These are phyloP conservation scores for Phlyctochytrium arcticum DNA, from an alignment of 192 early-diverging fungal species.

Conservation along the genomic window DNA sequence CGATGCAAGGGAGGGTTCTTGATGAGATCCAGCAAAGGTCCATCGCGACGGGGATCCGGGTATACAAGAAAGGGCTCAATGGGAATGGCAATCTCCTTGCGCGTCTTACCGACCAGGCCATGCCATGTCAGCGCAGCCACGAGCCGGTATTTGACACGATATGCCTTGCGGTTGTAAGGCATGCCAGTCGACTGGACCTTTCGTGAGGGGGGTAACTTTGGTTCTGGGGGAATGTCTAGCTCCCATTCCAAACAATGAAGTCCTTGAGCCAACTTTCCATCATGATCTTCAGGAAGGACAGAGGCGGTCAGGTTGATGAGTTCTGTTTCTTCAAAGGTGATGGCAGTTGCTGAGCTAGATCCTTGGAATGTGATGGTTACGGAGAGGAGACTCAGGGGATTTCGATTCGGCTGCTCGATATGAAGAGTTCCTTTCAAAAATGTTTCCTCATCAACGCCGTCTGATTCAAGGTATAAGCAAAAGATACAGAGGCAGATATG, in stretches of 20 bases:
- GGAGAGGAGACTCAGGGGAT: not conserved
- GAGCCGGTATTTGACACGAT: conserved; percentile 11
- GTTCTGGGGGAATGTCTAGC: conserved; percentile 4
- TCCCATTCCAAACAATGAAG: conserved; percentile 11
- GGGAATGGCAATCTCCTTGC: conserved; percentile 1
- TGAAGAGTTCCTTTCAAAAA: not conserved
- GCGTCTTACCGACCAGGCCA: not conserved
- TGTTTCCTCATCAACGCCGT: not conserved
- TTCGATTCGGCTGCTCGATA: not conserved
- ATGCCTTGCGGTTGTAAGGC: not conserved
- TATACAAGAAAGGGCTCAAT: conserved; percentile 16
- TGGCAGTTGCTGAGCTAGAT: not conserved
- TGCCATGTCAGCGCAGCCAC: not conserved
- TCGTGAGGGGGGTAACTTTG: conserved; percentile 11
- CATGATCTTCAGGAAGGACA: conserved; percentile 8
- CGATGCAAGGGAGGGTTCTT: not conserved
- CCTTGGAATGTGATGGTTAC: not conserved
- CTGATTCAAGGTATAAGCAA: too few species aligned
- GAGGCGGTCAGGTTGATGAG: conserved; percentile 2
- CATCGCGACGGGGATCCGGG: conserved; percentile 5
- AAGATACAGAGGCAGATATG: too few species aligned
- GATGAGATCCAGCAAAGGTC: not conserved
- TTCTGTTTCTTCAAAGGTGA: not conserved
- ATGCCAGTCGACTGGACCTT: not conserved
- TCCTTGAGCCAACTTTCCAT: not conserved